These are phyloP conservation scores for Fusarium sp. DNA, from an alignment of 2,329 filamentous ascomycete genomes.

Conservation along the genomic window DNA sequence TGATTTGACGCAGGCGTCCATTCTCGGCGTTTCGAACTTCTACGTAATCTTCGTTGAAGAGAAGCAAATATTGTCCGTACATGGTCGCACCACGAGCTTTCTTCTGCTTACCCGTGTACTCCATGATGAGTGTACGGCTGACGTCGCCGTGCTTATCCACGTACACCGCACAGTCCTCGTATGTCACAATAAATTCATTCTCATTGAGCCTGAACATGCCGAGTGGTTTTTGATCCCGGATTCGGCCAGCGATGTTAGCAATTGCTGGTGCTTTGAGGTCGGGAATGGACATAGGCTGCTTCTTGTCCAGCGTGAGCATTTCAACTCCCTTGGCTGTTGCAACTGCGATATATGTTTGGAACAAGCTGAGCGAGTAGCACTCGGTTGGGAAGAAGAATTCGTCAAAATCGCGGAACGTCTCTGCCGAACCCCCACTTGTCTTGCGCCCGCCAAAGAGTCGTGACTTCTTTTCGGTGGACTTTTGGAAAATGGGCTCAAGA, in stretches of 20 bases:
- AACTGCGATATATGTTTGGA: constrained; percentile 93
- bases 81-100: constrained; percentile 86
- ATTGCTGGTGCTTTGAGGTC: constrained; percentile 84
- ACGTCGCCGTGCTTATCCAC: constrained; percentile 99
- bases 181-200: constrained; percentile 91
- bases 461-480: constrained; percentile 84
- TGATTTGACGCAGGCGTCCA: constrained; percentile 91
- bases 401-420: constrained; percentile 98
- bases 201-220: constrained; percentile 97
- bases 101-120: constrained; percentile 91
- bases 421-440: constrained; percentile 77
- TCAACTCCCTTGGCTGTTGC: constrained; percentile 93
- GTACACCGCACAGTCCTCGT: constrained; percentile 96
- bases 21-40: constrained; percentile 98
- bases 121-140: constrained; percentile 93
- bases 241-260: constrained; percentile 84
- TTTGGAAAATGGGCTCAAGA: constrained; percentile 94
- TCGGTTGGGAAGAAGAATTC: constrained; percentile 98
- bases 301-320: constrained; percentile 96
- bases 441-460: constrained; percentile 72
- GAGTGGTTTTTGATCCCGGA: constrained; percentile 84
- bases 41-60: constrained; percentile 97
- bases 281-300: constrained; percentile 92
- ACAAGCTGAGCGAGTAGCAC: constrained; percentile 94
- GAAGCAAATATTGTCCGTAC: constrained; percentile 88